A percentile compares a stretch with the other conserved stretches of the same genome.
These are phyloP conservation scores for Boeremia lycopersici DNA, from an alignment of 2,329 filamentous ascomycete species.

Conservation along the genomic window DNA sequence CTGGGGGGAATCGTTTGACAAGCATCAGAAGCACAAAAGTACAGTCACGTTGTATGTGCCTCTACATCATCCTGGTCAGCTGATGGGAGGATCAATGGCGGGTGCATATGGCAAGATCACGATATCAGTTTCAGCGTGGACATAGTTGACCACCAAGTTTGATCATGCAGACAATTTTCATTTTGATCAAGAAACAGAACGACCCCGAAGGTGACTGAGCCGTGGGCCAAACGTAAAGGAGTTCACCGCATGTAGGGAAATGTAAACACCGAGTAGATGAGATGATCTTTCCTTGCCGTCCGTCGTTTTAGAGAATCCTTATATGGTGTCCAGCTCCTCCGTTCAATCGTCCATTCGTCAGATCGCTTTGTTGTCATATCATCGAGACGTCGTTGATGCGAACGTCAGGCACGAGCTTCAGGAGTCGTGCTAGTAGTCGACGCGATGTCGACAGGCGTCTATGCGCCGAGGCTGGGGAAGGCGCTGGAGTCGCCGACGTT, in stretches of 20 bases:
- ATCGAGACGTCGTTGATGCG: conserved; percentile 16
- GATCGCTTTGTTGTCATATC: conserved; percentile 23
- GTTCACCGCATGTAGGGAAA: conserved; percentile 14
- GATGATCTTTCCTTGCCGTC: conserved; percentile 21
- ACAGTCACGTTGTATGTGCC: too few species aligned
- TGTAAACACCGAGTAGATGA: conserved; percentile 23
- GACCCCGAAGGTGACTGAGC: conserved; percentile 8
- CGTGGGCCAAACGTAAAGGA: conserved; percentile 13
- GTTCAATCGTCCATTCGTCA: conserved; percentile 25
- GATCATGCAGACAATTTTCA: conserved; percentile 16
- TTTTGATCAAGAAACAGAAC: conserved; percentile 14
- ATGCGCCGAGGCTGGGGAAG: conserved; percentile 60
- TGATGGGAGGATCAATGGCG: not conserved
- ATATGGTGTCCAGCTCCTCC: conserved; percentile 28
- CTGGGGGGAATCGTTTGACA: too few species aligned
- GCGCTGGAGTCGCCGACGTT: conserved; percentile 58
- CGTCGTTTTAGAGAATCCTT: conserved; percentile 30
- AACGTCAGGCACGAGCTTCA: conserved; percentile 20
- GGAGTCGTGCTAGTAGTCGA: conserved; percentile 28
- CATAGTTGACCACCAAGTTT: not conserved
- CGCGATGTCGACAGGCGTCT: conserved; percentile 32
- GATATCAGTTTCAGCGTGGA: too few species aligned
- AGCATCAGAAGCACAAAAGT: too few species aligned
- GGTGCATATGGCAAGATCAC: not conserved
- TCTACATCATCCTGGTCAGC: too few species aligned